Base-by-base conservation (phyloP, 2,329 filamentous ascomycete species). In the Trichocomaceae sp. region DNA sequence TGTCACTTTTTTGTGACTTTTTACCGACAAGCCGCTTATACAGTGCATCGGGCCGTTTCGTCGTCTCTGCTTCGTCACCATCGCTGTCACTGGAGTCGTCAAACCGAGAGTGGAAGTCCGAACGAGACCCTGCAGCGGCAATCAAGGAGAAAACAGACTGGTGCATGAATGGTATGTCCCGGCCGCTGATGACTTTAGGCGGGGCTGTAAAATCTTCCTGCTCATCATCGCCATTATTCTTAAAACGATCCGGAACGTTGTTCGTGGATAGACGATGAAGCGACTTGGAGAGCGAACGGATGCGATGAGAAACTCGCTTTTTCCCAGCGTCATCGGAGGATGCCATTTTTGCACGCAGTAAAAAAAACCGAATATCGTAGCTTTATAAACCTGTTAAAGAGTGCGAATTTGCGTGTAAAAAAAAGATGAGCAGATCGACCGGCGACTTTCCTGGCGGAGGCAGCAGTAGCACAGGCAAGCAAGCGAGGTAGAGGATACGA, bases 111-210 rank as follows among this genome's bases (percentile, higher is more conserved):
- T 88, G 85, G 66, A 95, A 90, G 71, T 95, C 87, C 50, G 87
- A 85, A 57, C 83, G 84, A 29, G 89, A 91, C 6, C 90, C 89
- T 37, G 90, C 90, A 15, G 90, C 89, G 6, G 91, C 88, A 61
- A 97, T 91, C 73, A 97, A 83, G 52, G 90, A 90, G 69, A 96
- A 95, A 54, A 97, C 85, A 60, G 89, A 95, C 77, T 96, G 91
- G 71, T 96, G 93, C 84, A 95, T 89, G 65, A 90, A 89, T 58
- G 78, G 73, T 47, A 75, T 67, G 44, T 75, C 72, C 51, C 72
- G 68, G 55, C 72, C 72, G 35, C 66, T 64, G n/a, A 70, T 69
- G 41, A 62, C 65, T 33, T 60, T 64, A n/a, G 76, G 78, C 2
- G 80, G 77, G 50, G 80, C 80, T 13, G 80, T 81, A 57, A 81